Evolutionary conservation across 495 filamentous ascomycete genomes (phyloP), one percentile per base, ranked within the genome.

Genomic region (Lichina pygmaea): DNA sequence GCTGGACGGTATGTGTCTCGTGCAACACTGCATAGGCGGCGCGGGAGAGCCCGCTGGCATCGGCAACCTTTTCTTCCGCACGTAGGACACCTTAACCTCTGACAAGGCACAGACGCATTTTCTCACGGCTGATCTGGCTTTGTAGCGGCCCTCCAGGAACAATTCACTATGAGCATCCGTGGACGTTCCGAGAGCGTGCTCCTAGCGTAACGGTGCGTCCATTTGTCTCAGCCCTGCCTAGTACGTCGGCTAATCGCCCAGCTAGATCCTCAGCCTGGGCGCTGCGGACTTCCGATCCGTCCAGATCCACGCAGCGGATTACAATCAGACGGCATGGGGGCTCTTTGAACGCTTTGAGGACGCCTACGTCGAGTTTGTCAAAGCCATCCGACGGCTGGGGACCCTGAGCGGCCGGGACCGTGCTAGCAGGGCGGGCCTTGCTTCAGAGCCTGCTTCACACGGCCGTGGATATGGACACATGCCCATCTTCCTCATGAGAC

Each of bases 1-100:
- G 11, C 52, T 57, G 17, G 57, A 58, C 48, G 60, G 60, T 0
- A 61, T 61, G 58, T 62, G 60, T 45, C 47, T 63, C 11, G 54
- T 47, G 32, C 51, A 54, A 36, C 49, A 58, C 24, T 63, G 60
- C 41, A 56, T 61, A 31, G 57, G 58, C 2, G 58, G 58, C 15
- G 44, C 46, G 33, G 60, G 58, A 33, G 44, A 46, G 31, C 58
- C 58, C 11, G 52, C 43, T 17, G 57, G 55, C 24, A 52, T 63
- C n/a, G 58, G 54, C 7, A 60, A 63, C 50, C 52, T 58, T 6
- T 62, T 63, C 49, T 63, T 62, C 46, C 54, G 59, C 43, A 63
- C 60, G 60, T 61, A 38, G 13, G 50, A 31, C 12, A 7, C 17
- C 17, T 12, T 7, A 41, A 17, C 12, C 9, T 45, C 41, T 36